Evolutionary conservation across 345 rosid genomes (phyloP).

Genomic region (Heritiera fomes): DNA sequence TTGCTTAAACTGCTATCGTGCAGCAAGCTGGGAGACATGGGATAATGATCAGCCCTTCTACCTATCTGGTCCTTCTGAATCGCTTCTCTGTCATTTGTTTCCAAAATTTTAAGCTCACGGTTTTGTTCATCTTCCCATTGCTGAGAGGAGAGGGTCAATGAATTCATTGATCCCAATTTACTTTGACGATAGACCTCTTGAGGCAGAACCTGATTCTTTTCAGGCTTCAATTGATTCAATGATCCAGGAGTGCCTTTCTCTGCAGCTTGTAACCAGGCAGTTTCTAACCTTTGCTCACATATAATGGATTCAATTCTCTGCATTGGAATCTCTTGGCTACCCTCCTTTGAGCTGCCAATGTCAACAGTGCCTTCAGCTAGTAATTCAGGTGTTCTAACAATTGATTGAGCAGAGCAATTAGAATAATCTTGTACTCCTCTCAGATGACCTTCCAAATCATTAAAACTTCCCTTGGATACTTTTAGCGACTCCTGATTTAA

Average conservation of each 20-base stretch:
- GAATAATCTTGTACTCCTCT: conserved; percentile 34
- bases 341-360: conserved; percentile 39
- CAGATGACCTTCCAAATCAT: conserved; percentile 39
- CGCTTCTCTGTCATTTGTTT: conserved; percentile 51
- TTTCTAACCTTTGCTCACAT: conserved; percentile 89
- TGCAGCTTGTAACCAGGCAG: conserved; percentile 92
- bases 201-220: conserved; percentile 87
- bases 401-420: conserved; percentile 26
- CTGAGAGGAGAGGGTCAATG: conserved; percentile 55
- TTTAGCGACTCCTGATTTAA: conserved; percentile 41
- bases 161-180: conserved; percentile 46
- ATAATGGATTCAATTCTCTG: conserved; percentile 95
- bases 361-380: conserved; percentile 42
- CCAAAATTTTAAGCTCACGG: conserved; percentile 67
- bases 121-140: conserved; percentile 72
- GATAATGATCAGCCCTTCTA: conserved; percentile 51
- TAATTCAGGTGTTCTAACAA: conserved; percentile 35
- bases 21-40: conserved; percentile 84
- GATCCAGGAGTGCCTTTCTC: conserved; percentile 85
- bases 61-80: conserved; percentile 53
- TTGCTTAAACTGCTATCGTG: conserved; percentile 66
- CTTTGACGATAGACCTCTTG: conserved; percentile 64
- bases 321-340: conserved; percentile 62
- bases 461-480: conserved; percentile 42
- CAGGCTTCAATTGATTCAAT: conserved; percentile 60